Evolutionary conservation across 805 yeast genomes (phyloP).

Genomic region (Wickerhamia fluorescens): DNA sequence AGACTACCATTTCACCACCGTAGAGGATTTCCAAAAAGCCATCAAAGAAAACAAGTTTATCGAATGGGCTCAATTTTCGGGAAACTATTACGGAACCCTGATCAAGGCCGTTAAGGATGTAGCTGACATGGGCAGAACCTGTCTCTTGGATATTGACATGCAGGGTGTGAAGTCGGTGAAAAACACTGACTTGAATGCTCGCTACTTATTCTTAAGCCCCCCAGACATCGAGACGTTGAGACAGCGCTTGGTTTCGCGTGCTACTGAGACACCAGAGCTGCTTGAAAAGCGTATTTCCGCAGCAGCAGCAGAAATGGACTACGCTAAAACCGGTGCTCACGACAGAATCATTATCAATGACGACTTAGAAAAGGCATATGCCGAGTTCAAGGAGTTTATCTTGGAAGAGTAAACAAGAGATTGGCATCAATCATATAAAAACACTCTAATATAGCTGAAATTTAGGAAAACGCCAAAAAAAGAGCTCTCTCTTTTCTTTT

Average conservation of each 20-base stretch:
- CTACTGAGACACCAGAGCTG: constrained; percentile 89
- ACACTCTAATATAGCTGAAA: no score
- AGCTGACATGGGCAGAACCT: constrained; percentile 56
- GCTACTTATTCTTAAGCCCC: constrained; percentile 84
- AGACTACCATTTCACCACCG: constrained; percentile 82
- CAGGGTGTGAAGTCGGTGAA: constrained; percentile 96
- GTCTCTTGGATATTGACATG: constrained; percentile 97
- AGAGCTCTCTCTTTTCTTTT: no score
- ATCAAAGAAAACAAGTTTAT: constrained; percentile 74
- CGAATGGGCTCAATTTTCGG: constrained; percentile 98
- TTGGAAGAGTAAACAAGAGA: constrained; percentile 26
- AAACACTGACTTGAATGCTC: constrained; percentile 72
- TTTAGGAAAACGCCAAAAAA: no score
- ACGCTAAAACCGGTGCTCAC: constrained; percentile 86
- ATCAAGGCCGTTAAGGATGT: constrained; percentile 79
- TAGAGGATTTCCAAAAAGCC: constrained; percentile 70
- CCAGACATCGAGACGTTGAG: constrained; percentile 80
- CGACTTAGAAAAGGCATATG: constrained; percentile 82
- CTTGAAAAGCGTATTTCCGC: constrained; percentile 78
- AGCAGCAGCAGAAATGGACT: constrained; percentile 84
- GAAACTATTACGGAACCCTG: constrained; percentile 95
- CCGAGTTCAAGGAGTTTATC: constrained; percentile 71
- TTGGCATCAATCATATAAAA: background rate
- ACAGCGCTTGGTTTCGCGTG: constrained; percentile 76
- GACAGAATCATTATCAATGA: constrained; percentile 87